Conservation (phyloP, 2,329 filamentous ascomycete species). For the Westerdykella sp. region DNA sequence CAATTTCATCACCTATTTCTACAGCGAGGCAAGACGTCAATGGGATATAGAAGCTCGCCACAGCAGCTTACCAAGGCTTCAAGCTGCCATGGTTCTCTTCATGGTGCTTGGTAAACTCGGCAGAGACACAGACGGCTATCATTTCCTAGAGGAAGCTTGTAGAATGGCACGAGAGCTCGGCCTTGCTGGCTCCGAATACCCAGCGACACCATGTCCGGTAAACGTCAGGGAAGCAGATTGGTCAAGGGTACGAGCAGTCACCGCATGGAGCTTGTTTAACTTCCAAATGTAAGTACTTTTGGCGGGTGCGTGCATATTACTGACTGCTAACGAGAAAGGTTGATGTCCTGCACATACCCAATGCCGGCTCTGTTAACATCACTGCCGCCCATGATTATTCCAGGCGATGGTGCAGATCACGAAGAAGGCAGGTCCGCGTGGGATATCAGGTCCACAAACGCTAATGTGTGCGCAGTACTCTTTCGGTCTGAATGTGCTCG, state of each 20-base stretch:
- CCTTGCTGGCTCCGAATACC: conserved; percentile 12
- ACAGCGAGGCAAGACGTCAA: conserved; percentile 22
- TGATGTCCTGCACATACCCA: conserved; percentile 24
- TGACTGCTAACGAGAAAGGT: conserved; percentile 11
- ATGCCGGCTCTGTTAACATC: conserved; percentile 17
- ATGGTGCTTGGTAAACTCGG: conserved; percentile 28
- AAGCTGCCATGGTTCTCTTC: conserved; percentile 23
- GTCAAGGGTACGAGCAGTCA: conserved; percentile 18
- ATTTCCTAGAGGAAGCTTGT: conserved; percentile 24
- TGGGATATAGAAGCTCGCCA: conserved; percentile 22
- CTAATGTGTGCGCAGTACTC: conserved; percentile 10
- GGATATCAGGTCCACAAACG: background rate
- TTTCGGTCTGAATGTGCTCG: conserved; percentile 25
- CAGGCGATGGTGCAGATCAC: conserved; percentile 12
- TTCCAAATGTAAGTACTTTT: conserved; percentile 19
- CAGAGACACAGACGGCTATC: conserved; percentile 24
- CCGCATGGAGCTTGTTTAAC: conserved; percentile 18
- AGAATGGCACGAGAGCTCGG: conserved; percentile 18
- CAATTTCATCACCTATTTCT: conserved; percentile 22
- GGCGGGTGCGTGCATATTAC: background rate
- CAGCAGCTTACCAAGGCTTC: conserved; percentile 20
- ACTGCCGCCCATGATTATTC: conserved; percentile 19
- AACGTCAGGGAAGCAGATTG: conserved; percentile 15
- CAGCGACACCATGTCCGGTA: conserved; percentile 6
- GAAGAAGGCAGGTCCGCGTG: conserved; percentile 13